Conservation (phyloP, 148 eudicot genomes). For the Dysphania ambrosioides region DNA sequence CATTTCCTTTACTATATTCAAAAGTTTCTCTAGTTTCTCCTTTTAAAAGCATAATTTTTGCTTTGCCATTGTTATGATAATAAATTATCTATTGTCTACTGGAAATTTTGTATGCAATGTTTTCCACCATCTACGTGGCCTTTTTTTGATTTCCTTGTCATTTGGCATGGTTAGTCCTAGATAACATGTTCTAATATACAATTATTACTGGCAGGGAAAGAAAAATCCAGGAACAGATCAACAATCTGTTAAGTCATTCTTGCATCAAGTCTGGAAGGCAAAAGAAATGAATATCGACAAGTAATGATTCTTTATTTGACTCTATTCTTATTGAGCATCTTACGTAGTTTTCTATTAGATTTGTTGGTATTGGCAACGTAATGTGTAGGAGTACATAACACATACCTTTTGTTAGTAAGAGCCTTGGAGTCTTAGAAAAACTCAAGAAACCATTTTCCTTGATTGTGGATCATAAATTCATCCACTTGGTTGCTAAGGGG, state of each 20-base stretch:
- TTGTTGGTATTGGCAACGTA: not conserved
- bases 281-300: constrained; percentile 94
- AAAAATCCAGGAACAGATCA: constrained; percentile 84
- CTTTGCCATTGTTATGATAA: not conserved
- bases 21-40: not conserved
- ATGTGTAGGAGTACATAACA: not conserved
- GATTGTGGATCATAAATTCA: no score
- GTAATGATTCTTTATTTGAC: constrained; percentile 30
- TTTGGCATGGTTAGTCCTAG: not conserved
- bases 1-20: not conserved
- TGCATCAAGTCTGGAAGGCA: constrained; percentile 62
- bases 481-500: no score
- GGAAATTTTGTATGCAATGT: not conserved
- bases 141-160: not conserved
- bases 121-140: not conserved
- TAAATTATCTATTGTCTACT: not conserved
- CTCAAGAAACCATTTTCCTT: no score
- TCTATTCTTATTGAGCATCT: not conserved
- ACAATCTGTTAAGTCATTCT: constrained; percentile 57
- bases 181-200: constrained; percentile 7
- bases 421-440: no score
- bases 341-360: not conserved
- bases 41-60: not conserved
- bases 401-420: no score
- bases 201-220: constrained; percentile 62